A percentile compares a stretch with the other conserved stretches of the same genome.
Evolutionary conservation across 2,329 filamentous ascomycete species (phyloP).

Genomic region (Hortaea werneckii): DNA sequence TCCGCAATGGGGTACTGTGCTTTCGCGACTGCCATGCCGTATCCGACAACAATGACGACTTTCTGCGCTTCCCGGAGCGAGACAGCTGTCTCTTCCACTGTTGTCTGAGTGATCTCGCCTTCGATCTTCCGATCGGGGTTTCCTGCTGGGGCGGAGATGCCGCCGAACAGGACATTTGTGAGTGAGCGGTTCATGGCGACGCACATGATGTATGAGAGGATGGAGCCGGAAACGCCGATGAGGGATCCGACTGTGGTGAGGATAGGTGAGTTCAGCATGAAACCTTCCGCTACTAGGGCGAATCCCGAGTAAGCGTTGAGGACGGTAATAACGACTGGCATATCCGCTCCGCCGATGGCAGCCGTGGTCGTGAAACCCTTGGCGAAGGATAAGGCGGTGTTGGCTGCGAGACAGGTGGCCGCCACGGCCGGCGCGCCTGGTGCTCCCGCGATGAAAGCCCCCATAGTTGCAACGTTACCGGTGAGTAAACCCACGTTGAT

Average conservation of each 20-base stretch:
- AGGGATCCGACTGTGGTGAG: constrained; percentile 77
- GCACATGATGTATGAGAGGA: constrained; percentile 79
- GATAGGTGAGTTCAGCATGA: constrained; percentile 82
- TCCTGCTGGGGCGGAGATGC: constrained; percentile 56
- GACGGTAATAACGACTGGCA: constrained; percentile 86
- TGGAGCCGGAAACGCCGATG: constrained; percentile 81
- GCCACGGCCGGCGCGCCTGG: constrained; percentile 70
- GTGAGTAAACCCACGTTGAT: constrained; percentile 67
- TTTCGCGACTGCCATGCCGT: constrained; percentile 90
- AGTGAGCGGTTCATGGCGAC: constrained; percentile 85
- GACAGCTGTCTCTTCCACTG: constrained; percentile 71
- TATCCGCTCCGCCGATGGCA: constrained; percentile 85
- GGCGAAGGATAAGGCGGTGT: constrained; percentile 66
- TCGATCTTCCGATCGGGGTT: constrained; percentile 64
- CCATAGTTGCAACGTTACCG: constrained; percentile 72
- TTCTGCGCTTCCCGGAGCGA: constrained; percentile 65
- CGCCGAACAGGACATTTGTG: constrained; percentile 83
- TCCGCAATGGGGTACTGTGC: constrained; percentile 84
- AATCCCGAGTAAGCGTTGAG: constrained; percentile 88
- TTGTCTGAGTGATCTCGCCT: constrained; percentile 67
- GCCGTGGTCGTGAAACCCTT: constrained; percentile 84
- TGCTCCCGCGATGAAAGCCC: constrained; percentile 70
- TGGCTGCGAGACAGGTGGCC: constrained; percentile 66
- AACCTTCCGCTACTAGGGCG: constrained; percentile 77
- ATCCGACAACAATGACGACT: constrained; percentile 83